Base-by-base conservation (phyloP, 2,329 filamentous ascomycete genomes). In the Ciborinia camelliae region DNA sequence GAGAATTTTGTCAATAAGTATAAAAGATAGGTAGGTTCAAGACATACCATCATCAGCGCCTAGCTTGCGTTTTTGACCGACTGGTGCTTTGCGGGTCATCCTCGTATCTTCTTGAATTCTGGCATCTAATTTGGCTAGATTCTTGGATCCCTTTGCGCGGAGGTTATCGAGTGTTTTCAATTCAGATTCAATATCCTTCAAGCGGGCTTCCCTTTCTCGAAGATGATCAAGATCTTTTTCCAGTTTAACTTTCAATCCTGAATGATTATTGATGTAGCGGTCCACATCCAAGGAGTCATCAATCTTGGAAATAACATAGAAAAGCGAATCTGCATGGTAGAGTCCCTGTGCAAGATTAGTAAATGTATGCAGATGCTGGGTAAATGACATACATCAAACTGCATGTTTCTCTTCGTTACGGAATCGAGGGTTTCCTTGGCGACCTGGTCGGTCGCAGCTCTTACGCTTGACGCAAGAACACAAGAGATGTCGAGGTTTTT, bases 291-390 rank as follows among this genome's bases (percentile, higher is more conserved):
- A 58, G 8, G 45, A 32, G 7, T 39, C 18, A 61, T 71, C 71
- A 8, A 58, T 69, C 28, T 71, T 55, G 1, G 65, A 51, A 1
- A 71, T 9, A 7, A 71, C 51, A 47, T 71, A 72, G 50, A 66
- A 70, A 9, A 72, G 39, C 1, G 35, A 50, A 1, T 70, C 64
- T 3, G 48, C 35, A 10, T 64, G 63, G 51, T 62, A 71, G 0
- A 60, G 32, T 15, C 66, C 67, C 48, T 51, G 10, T 35, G 4
- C 4, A 2, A 51, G n/a, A 6, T 51, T 9, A 51, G 48, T 32
- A 35, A 32, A 6, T 23, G 32, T 32, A 12, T 8, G 0, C 7
- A 51, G 26, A 8, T 4, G 10, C 12, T 4, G 12, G 20, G 12
- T 32, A 12, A 51, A 2, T 35, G 0, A 32, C 28, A 35, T 32